A percentile compares a stretch with the other conserved stretches of the same genome.
Evolutionary conservation across 2,329 filamentous ascomycete genomes (phyloP).

Genomic region (Camptophora hylomeconis): DNA sequence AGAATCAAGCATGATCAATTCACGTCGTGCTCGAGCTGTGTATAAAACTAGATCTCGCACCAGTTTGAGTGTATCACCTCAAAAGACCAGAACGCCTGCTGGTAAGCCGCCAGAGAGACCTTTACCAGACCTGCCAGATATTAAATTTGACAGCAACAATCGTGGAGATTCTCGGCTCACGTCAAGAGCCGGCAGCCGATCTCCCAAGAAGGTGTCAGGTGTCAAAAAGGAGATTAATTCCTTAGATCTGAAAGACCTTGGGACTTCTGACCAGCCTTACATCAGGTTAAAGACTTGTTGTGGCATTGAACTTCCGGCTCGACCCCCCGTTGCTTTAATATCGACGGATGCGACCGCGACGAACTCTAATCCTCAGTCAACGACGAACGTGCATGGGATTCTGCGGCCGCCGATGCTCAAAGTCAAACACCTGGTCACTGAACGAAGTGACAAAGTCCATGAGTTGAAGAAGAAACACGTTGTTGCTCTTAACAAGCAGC

Average conservation of each 20-base stretch:
- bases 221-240: no score
- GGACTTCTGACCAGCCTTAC: background rate
- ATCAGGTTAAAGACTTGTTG: constrained; percentile 2
- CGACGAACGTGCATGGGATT: no score
- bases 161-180: background rate
- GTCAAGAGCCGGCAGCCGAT: no score
- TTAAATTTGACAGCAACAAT: background rate
- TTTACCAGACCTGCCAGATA: constrained; percentile 1
- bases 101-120: constrained; percentile 1
- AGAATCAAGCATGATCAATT: no score
- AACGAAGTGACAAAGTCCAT: constrained; percentile 2
- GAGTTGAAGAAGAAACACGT: constrained; percentile 2
- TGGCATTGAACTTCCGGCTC: no score
- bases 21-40: no score
- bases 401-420: background rate
- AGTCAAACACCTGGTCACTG: constrained; percentile 1
- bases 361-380: background rate
- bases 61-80: background rate
- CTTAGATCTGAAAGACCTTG: background rate
- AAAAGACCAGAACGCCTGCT: background rate
- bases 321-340: no score
- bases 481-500: background rate
- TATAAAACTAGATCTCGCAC: constrained; percentile 1
- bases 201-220: background rate
- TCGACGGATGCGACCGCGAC: background rate